phyloP scores from a whole-genome alignment of 2,329 filamentous ascomycete species.

The Colletotrichum coccodes region DNA sequence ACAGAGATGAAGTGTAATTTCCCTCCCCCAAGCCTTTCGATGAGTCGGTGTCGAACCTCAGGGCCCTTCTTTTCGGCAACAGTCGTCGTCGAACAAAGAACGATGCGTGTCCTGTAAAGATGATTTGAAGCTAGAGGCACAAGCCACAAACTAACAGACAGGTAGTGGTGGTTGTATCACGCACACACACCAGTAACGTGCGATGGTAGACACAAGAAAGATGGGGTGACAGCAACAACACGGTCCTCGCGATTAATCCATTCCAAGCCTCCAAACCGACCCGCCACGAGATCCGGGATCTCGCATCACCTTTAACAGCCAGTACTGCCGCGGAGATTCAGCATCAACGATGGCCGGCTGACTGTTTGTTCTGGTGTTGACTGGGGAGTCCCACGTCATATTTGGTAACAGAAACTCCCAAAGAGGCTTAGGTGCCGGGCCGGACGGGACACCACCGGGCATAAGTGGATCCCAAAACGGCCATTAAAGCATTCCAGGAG shows the following conservation, averaged over 20 bases:
- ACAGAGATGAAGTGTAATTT: neutral
- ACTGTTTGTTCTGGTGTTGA: conserved; percentile 11
- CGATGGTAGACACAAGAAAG: neutral
- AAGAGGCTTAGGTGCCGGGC: conserved; percentile 32
- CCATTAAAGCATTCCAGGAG: neutral
- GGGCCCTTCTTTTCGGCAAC: neutral
- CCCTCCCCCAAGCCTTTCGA: neutral
- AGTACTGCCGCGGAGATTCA: conserved; percentile 40
- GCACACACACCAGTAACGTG: neutral
- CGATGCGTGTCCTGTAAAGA: neutral
- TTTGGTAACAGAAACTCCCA: conserved; percentile 41
- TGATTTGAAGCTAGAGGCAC: neutral
- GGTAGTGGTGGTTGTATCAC: neutral
- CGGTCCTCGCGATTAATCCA: conserved; percentile 1
- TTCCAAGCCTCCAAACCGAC: neutral
- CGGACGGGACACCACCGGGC: conserved; percentile 19
- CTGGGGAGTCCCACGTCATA: conserved; percentile 31
- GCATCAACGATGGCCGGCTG: conserved; percentile 28
- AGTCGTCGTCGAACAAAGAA: neutral
- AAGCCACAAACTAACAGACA: neutral
- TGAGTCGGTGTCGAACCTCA: neutral
- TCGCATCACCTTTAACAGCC: conserved; percentile 18
- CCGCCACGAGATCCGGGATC: neutral
- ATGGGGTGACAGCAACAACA: neutral
- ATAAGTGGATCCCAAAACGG: conserved; percentile 17